A percentile compares a stretch with the other conserved stretches of the same genome.
These are phyloP conservation scores for Pythium insidiosum DNA, from an alignment of 352 stramenopile species.

Conservation along the genomic window DNA sequence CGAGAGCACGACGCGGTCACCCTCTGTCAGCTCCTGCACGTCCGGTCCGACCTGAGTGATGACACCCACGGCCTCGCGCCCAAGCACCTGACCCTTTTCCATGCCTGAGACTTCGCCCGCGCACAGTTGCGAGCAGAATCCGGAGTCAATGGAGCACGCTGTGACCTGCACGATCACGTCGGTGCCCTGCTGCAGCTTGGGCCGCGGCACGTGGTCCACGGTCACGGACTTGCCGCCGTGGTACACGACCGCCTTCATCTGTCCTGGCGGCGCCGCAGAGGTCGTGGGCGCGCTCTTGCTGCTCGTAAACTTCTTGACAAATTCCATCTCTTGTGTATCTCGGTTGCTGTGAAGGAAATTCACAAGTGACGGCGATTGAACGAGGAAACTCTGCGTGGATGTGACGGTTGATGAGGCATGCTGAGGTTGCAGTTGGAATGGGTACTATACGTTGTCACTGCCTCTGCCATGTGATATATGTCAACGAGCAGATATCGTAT, in stretches of 20 bases:
- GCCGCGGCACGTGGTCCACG: conserved; percentile 43
- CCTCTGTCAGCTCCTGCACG: conserved; percentile 39
- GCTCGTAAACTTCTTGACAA: conserved; percentile 20
- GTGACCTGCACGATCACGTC: conserved; percentile 64
- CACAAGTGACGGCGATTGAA: too few species aligned
- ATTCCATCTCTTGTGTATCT: too few species aligned
- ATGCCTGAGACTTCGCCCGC: conserved; percentile 27
- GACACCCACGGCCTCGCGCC: conserved; percentile 60
- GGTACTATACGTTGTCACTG: too few species aligned
- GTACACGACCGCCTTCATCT: conserved; percentile 59
- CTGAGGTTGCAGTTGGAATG: too few species aligned
- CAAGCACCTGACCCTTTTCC: conserved; percentile 54
- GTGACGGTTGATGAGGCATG: too few species aligned
- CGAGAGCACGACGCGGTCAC: conserved; percentile 66
- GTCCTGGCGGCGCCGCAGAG: conserved; percentile 6
- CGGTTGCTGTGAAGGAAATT: too few species aligned
- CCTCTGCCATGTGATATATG: too few species aligned
- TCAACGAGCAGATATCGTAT: too few species aligned
- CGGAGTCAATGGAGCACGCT: conserved; percentile 46
- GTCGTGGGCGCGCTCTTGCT: conserved; percentile 15
- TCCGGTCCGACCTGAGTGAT: conserved; percentile 42
- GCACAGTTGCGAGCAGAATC: conserved; percentile 38
- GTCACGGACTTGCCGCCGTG: conserved; percentile 40
- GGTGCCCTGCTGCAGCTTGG: conserved; percentile 36
- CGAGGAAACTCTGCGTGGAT: neutral